Conservation (phyloP, 2,329 filamentous ascomycete species). For the Magnaporthales sp. region DNA sequence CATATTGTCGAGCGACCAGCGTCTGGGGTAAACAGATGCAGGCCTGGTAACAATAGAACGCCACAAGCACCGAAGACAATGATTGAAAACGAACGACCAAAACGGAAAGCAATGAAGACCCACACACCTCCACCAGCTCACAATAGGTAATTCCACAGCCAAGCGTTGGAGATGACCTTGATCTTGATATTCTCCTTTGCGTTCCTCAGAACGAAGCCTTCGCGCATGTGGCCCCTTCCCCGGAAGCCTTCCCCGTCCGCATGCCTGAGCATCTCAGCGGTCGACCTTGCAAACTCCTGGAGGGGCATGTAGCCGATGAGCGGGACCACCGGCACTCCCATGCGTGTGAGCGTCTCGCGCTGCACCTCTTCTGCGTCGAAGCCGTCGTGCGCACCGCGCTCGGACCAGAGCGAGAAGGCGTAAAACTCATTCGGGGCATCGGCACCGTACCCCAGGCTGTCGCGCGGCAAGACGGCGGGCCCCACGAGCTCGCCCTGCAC, state of each 20-base stretch:
- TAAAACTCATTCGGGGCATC: conserved; percentile 16
- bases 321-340: conserved; percentile 15
- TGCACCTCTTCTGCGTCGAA: not conserved
- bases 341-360: conserved; percentile 1
- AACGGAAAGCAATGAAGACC: no score
- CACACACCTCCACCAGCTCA: not conserved
- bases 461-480: conserved; percentile 13
- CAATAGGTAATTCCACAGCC: conserved; percentile 10
- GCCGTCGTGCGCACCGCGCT: conserved; percentile 9
- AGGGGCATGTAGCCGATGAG: conserved; percentile 10
- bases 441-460: conserved; percentile 18
- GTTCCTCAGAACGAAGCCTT: conserved; percentile 21
- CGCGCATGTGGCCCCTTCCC: conserved; percentile 13
- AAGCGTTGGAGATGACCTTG: conserved; percentile 23
- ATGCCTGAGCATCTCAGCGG: conserved; percentile 16
- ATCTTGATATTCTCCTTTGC: conserved; percentile 13
- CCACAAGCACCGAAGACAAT: no score
- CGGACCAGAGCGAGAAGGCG: conserved; percentile 18
- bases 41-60: no score
- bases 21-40: no score
- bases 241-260: conserved; percentile 16
- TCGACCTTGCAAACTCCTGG: conserved; percentile 7
- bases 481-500: conserved; percentile 22
- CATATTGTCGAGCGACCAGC: no score
- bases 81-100: no score